Evolutionary conservation across 768 basidiomycete species (phyloP), one percentile per base, ranked within the genome.

Genomic region (Lactarius tabidus): DNA sequence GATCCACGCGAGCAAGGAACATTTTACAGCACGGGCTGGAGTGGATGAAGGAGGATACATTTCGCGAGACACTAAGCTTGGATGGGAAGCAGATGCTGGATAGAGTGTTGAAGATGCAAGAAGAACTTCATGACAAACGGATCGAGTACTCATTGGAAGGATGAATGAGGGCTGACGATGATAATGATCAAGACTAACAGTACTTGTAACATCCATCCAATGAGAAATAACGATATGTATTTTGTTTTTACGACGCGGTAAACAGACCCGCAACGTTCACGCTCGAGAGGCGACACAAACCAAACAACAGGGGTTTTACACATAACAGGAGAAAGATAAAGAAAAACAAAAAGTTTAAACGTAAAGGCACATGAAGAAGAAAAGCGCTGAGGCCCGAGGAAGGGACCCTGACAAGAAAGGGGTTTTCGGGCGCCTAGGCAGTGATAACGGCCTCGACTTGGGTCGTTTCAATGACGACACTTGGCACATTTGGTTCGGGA

Each of bases 21-120:
- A 78, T 92, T 29, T 81, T 92, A 18, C 90, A 92, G 73, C 90
- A 91, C 70, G 87, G 84, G 18, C 73, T 91, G 58, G 68, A 74
- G 15, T 91, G 89, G 89, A 89, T 91, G 85, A 84, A 81, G 60
- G 80, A 79, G 20, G 74, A 75, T 0, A 38, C 43, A 14, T 89
- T 90, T 70, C 72, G 75, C 7, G 72, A 78, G 14, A 78, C 77
- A 2, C 72, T 90, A 26, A 75, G 81, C 51, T 76, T 74, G 20
- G 71, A 75, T 31, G 83, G 85, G 10, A 77, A 73, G 69, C 74
- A 63, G 57, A 90, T 90, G 87, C 76, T 88, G 56, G 79, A 81
- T 29, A 80, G 82, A n/a, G 74, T 91, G 33, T 54, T 88, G 51
- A 70, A 71, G 59, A 80, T 90, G 79, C 82, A 87, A 67, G 73